Evolutionary conservation across 768 basidiomycete species (phyloP), one percentile per base, ranked within the genome.

Genomic region (Rhizopogon vinicolor): DNA sequence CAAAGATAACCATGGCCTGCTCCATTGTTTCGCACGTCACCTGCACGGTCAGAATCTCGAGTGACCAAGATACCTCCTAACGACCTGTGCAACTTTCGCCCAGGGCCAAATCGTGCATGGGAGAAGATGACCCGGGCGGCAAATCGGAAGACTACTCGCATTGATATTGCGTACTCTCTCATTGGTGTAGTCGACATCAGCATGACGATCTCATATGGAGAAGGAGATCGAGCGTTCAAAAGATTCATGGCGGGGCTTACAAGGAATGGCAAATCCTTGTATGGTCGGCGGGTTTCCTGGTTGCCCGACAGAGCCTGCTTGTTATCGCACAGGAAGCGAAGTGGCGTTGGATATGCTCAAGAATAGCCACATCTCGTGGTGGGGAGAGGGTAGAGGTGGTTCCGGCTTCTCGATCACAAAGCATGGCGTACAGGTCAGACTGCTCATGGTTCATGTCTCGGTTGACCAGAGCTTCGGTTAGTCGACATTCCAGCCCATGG

Each of bases 81-180:
- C 12, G 50, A 56, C 44, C 57, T 63, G 9, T 52, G 51, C 16
- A 55, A 61, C 42, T 64, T 63, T 37, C 58, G 55, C 44, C 62
- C 62, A 2, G 62, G 59, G 35, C 52, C 60, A 29, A 44, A 60
- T 40, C n/a, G 56, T n/a, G 62, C 61, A 33, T 40, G 54, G 19
- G 60, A 63, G 39, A 60, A 59, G 35, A 55, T 68, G 54, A 41
- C 52, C 7, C 62, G 67, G 67, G 66, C 64, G 6, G 56, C 65
- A 2, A 35, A 40, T 19, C 55, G 65, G 44, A 52, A 45, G 14
- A 68, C 64, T 16, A 68, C 64, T 6, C 58, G 59, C n/a, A 44
- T 52, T 18, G 67, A 68, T 16, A 55, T 58, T 13, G 60, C 66
- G 7, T 63, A 65, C 41, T 63, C 57, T 3, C 58, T 67, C 25